Base-by-base conservation (phyloP, 306 rosid species). In the Phaseolus lunatus region DNA sequence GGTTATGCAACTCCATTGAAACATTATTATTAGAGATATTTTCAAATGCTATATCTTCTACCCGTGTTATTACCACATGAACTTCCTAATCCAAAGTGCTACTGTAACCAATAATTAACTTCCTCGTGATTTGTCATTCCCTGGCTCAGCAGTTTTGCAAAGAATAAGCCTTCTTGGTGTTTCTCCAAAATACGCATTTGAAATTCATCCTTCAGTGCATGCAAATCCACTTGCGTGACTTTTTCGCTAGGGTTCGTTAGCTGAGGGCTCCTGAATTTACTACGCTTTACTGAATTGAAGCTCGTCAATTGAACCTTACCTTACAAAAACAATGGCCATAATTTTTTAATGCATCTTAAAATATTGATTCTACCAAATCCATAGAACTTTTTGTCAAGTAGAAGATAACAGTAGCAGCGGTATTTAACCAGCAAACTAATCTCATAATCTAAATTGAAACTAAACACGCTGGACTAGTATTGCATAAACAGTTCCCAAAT, bases 401-500 rank as follows among this genome's bases (percentile, higher is more conserved):
- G 7, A 29, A 48, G 18, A 70, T 7, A 50, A 7, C 61, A 5
- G 45, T n/a, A 49, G 62, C 27, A 49, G 8, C 43, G 48, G 16
- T n/a, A 68, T 23, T 26, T 1, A 41, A 39, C 52, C 35, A 15
- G 9, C 12, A 20, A 54, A 53, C 23, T 31, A 37, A 41, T 57
- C 10, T 4, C 31, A 31, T 11, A 2, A 19, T 11, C 8, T 49
- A 27, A 53, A 53, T 29, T 9, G 27, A 19, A 52, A 52, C 26
- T 19, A 52, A 24, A 45, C 35, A 53, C 15, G 6, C 15, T 53
- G 59, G 14, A 24, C 35, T 54, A 24, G n/a, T 56, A 57, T 18
- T 43, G 76, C 76, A 78, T 10, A 58, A n/a, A 45, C 7, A 19
- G 31, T 73, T 50, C 29, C 41, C 49, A 72, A 63, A 62, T 50